Evolutionary conservation across 192 early-diverging fungal genomes (phyloP).

Genomic region (Fimicolochytrium jonesii): DNA sequence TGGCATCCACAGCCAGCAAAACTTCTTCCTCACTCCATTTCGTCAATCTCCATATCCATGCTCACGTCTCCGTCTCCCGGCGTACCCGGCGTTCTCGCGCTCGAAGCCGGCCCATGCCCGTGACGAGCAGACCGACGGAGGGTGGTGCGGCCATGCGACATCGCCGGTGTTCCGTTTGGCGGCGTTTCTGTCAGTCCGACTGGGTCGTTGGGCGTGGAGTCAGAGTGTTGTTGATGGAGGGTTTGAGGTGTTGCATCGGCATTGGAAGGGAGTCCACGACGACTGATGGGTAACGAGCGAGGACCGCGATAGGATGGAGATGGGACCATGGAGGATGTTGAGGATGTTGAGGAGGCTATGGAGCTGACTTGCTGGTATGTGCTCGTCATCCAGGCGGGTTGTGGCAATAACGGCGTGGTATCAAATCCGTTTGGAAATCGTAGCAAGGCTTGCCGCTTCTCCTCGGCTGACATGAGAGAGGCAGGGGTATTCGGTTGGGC

Average conservation of each 20-base stretch:
- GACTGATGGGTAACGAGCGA: background rate
- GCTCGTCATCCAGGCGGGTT: too few relatives aligned
- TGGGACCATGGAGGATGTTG: background rate
- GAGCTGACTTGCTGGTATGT: too few relatives aligned
- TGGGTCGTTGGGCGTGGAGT: background rate
- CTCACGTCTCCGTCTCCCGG: slow-evolving; percentile 16
- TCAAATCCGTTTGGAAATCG: too few relatives aligned
- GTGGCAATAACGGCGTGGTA: too few relatives aligned
- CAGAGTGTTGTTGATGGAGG: background rate
- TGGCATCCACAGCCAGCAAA: too few relatives aligned
- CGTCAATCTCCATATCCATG: slow-evolving; percentile 20
- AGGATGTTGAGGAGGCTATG: background rate
- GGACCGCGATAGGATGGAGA: background rate
- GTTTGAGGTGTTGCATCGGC: background rate
- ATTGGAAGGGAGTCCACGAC: background rate
- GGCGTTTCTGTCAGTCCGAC: background rate
- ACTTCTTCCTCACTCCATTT: slow-evolving; percentile 5
- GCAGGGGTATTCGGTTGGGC: background rate
- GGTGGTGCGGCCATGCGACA: background rate
- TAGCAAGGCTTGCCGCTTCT: background rate
- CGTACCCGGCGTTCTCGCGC: background rate
- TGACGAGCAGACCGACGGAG: background rate
- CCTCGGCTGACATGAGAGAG: background rate
- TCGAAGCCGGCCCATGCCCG: background rate
- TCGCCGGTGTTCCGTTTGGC: background rate